These are phyloP conservation scores for Claviceps arundinis DNA, from an alignment of 2,329 filamentous ascomycete species.

Conservation along the genomic window DNA sequence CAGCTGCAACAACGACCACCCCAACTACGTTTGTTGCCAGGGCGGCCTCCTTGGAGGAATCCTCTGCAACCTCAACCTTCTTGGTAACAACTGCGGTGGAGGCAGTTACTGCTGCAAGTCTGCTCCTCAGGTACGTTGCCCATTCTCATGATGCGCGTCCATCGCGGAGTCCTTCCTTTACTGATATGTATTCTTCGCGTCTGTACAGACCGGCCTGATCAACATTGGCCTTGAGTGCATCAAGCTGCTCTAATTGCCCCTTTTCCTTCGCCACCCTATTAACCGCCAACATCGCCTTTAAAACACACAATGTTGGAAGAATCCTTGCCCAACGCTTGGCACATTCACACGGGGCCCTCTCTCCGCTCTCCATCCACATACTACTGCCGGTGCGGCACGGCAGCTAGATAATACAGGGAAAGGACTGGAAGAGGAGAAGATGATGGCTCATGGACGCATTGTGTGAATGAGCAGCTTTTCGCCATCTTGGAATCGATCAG, in stretches of 20 bases:
- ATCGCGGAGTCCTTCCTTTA: neutral
- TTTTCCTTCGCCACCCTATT: neutral
- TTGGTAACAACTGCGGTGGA: neutral
- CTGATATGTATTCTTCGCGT: neutral
- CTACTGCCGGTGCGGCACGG: too few species aligned
- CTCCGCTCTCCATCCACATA: too few species aligned
- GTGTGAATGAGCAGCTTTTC: too few species aligned
- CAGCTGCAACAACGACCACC: neutral
- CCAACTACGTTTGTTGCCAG: conserved; percentile 1
- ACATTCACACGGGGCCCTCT: neutral
- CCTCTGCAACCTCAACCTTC: neutral
- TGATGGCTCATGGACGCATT: too few species aligned
- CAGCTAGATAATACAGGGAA: too few species aligned
- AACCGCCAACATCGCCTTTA: neutral
- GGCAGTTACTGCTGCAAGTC: conserved; percentile 4
- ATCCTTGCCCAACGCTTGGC: neutral
- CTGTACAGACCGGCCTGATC: conserved; percentile 1
- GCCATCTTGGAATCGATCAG: too few species aligned
- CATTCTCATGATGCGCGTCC: neutral
- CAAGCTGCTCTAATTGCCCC: neutral
- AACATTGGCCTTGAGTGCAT: conserved; percentile 1
- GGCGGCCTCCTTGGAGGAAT: neutral
- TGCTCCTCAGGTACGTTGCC: conserved; percentile 2
- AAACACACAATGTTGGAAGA: neutral
- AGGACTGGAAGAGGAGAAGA: too few species aligned